Conservation (phyloP, 2,329 filamentous ascomycete species). For the Fusarium nematophilum region DNA sequence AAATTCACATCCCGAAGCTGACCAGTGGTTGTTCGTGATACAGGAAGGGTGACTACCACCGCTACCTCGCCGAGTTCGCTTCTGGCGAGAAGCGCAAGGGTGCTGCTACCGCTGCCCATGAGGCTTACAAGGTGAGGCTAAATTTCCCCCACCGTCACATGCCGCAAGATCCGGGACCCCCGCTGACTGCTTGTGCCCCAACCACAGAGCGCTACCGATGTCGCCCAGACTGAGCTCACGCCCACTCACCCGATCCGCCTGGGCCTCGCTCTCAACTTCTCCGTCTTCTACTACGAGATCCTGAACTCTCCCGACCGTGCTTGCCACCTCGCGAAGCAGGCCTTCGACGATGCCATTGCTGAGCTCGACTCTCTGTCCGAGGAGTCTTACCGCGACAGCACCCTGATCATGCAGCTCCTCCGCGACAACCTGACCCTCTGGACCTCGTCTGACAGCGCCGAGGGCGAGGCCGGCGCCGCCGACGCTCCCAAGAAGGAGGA, state of each 20-base stretch:
- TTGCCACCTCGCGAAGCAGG: constrained; percentile 98
- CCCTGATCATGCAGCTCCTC: constrained; percentile 98
- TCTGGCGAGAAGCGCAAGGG: constrained; percentile 91
- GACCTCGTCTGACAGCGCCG: constrained; percentile 92
- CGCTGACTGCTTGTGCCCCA: constrained; percentile 26
- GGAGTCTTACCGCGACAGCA: constrained; percentile 99
- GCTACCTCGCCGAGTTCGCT: constrained; percentile 92
- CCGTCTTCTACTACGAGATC: constrained; percentile 99
- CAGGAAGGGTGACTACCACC: constrained; percentile 97
- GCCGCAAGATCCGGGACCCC: constrained; percentile 40
- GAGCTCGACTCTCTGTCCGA: constrained; percentile 98
- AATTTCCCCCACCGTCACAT: constrained; percentile 40
- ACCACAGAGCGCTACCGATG: constrained; percentile 89
- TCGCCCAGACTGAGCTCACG: constrained; percentile 95
- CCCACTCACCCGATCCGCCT: constrained; percentile 98
- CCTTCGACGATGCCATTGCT: constrained; percentile 97
- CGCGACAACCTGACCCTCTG: constrained; percentile 98
- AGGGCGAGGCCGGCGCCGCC: constrained; percentile 74
- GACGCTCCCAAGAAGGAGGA: constrained; percentile 71
- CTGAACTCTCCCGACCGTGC: constrained; percentile 97
- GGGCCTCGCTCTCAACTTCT: constrained; percentile 97
- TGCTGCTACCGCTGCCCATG: constrained; percentile 85
- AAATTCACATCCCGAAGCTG: constrained; percentile 20
- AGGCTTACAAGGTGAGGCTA: constrained; percentile 91
- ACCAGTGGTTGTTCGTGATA: constrained; percentile 28